Percentiles rank a stretch among this genome's conserved stretches.
phyloP scores from a whole-genome alignment of 2,329 filamentous ascomycete species.

The Teratosphaeria destructans region DNA sequence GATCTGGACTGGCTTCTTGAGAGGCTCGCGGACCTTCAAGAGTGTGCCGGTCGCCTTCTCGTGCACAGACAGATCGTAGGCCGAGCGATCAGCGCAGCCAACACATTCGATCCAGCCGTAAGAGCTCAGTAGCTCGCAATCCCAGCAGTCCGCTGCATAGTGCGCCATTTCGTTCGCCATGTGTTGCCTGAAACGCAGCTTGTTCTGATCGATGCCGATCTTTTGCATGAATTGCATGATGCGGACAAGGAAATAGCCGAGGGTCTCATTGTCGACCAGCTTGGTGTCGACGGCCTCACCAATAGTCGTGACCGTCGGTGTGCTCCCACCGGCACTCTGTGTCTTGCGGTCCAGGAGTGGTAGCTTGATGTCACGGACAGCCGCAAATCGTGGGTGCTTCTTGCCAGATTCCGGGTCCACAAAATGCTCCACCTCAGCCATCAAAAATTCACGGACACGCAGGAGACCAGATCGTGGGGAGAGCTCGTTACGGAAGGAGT shows the following conservation, averaged over 20 bases:
- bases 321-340: slow-evolving; percentile 77
- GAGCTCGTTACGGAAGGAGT: slow-evolving; percentile 97
- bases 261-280: slow-evolving; percentile 90
- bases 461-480: slow-evolving; percentile 84
- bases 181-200: slow-evolving; percentile 94
- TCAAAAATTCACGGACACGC: slow-evolving; percentile 91
- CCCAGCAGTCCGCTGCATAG: slow-evolving; percentile 96
- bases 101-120: slow-evolving; percentile 98
- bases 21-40: slow-evolving; percentile 71
- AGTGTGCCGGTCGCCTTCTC: slow-evolving; percentile 83
- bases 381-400: slow-evolving; percentile 79
- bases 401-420: slow-evolving; percentile 92
- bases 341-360: slow-evolving; percentile 74
- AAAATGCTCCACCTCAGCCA: slow-evolving; percentile 98
- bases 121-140: slow-evolving; percentile 82
- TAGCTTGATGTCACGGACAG: slow-evolving; percentile 75
- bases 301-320: slow-evolving; percentile 62
- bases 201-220: slow-evolving; percentile 76
- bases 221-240: slow-evolving; percentile 84
- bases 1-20: slow-evolving; percentile 65
- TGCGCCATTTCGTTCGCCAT: slow-evolving; percentile 89
- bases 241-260: slow-evolving; percentile 92
- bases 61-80: slow-evolving; percentile 88
- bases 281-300: slow-evolving; percentile 74
- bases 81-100: slow-evolving; percentile 88